Base-by-base conservation (phyloP, 169 alveolate genomes). In the Cryptosporidium meleagridis region DNA sequence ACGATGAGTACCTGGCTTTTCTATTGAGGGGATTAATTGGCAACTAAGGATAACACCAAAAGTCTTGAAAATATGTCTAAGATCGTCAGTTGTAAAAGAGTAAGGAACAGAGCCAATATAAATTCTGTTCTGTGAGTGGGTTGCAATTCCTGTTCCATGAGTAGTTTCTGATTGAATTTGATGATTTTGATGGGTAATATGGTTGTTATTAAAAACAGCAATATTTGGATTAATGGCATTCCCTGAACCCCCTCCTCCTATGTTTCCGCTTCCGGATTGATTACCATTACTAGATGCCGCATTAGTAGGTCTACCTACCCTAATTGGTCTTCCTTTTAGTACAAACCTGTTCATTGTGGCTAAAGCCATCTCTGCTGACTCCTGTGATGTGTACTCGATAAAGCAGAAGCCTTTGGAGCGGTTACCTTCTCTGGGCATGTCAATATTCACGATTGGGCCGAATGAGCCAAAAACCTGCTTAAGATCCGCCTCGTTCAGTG, bases 351-450 rank as follows among this genome's bases (percentile, higher is more conserved):
- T 93, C 94, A 92, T 92, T 21, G 94, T 89, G 35, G 92, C 85
- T 7, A 92, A 69, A 21, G 94, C 93, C 94, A 92, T 92, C 33
- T 92, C 92, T 1, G 95, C 95, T 9, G 95, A 85, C 86, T 92
- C 95, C 21, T 93, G 95, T 2, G 93, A 48, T n/a, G 95, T 85
- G 70, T 84, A 92, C 70, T 92, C 95, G 31, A 92, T 87, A 65
- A 92, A 92, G 62, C 95, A 92, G 69, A 92, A 92, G 37, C 95
- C 95, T 55, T 92, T 92, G 41, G 95, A 92, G 61, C 95, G 93
- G 69, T 86, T 92, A 3, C 95, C 95, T 52, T 92, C 95, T 70
- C 92, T 91, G 69, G 95, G 95, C 95, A 92, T 92, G 37, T 92
- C 95, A 26, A 92, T 91, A 48, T 89, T 69, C 62, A 85, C 65